Evolutionary conservation across 2,329 filamentous ascomycete species (phyloP).

Genomic region (Domatiomyces catenatus): DNA sequence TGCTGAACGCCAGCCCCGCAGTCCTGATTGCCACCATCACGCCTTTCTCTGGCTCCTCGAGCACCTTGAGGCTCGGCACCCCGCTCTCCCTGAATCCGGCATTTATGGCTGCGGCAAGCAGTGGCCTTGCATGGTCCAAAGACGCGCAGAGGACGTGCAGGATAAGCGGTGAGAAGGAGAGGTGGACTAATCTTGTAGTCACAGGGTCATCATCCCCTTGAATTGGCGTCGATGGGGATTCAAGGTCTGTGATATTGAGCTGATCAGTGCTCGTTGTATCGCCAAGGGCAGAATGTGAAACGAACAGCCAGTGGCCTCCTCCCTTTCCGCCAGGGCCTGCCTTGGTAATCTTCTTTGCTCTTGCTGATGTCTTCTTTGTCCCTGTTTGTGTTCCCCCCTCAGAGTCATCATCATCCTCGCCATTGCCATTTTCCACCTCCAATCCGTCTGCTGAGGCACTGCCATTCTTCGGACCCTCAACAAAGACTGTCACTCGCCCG

Average conservation of each 20-base stretch:
- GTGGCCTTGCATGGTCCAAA: conserved; percentile 53
- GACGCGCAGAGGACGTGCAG: conserved; percentile 74
- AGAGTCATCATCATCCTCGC: not conserved
- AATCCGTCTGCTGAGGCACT: conserved; percentile 7
- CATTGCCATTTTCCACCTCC: conserved; percentile 1
- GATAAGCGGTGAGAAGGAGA: conserved; percentile 28
- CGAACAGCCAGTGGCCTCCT: conserved; percentile 70
- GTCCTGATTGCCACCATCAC: conserved; percentile 78
- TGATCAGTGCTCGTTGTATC: not conserved
- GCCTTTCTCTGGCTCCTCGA: conserved; percentile 29
- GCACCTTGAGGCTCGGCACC: conserved; percentile 46
- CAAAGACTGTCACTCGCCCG: conserved; percentile 71
- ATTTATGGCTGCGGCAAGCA: conserved; percentile 60
- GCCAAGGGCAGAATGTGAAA: conserved; percentile 61
- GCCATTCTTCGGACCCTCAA: conserved; percentile 52
- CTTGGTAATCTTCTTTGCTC: conserved; percentile 12
- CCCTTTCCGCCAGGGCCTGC: conserved; percentile 68
- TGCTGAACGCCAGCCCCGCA: conserved; percentile 67
- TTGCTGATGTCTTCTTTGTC: conserved; percentile 3
- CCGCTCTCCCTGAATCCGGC: conserved; percentile 86
- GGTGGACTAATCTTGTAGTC: conserved; percentile 6
- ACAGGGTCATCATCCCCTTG: not conserved
- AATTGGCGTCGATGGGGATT: not conserved
- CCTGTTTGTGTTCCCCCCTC: not conserved
- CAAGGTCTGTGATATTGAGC: not conserved